phyloP scores from a whole-genome alignment of 2,329 filamentous ascomycete species.

The Xylariaceae sp. region DNA sequence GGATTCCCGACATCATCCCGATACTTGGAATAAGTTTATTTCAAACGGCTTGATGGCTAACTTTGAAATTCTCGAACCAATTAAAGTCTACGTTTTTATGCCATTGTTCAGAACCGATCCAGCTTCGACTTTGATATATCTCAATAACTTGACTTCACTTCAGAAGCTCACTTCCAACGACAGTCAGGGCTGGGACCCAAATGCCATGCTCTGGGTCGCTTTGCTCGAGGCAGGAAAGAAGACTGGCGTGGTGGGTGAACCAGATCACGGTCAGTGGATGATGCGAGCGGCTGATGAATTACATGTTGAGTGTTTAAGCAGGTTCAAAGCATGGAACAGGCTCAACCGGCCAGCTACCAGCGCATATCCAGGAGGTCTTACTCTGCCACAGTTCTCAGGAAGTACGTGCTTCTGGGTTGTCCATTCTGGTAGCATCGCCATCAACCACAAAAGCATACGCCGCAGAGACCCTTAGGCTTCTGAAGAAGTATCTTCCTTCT shows the following conservation, averaged over 20 bases:
- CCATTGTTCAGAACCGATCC: constrained; percentile 57
- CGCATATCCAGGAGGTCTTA: constrained; percentile 45
- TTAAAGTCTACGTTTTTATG: constrained; percentile 60
- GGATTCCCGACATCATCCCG: constrained; percentile 34
- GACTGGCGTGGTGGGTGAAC: constrained; percentile 62
- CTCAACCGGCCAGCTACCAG: constrained; percentile 34
- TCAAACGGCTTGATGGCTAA: constrained; percentile 44
- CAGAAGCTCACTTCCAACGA: constrained; percentile 42
- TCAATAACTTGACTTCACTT: constrained; percentile 51
- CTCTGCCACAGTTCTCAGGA: constrained; percentile 53
- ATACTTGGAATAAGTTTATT: constrained; percentile 53
- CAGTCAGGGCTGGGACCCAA: constrained; percentile 43
- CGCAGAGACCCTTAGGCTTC: constrained; percentile 50
- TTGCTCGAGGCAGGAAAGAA: constrained; percentile 68
- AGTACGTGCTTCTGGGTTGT: constrained; percentile 74
- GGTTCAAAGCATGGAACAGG: constrained; percentile 23
- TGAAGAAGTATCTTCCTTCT: constrained; percentile 60
- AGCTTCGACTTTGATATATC: constrained; percentile 47
- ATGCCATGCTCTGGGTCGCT: constrained; percentile 57
- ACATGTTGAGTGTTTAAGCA: constrained; percentile 15
- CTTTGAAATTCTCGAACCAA: constrained; percentile 50
- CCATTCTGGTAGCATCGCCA: constrained; percentile 70
- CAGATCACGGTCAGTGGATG: constrained; percentile 39
- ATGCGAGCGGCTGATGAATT: constrained; percentile 10
- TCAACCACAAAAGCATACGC: constrained; percentile 70